Base-by-base conservation (phyloP, 306 rosid species). In the Citrullus mucosospermus region DNA sequence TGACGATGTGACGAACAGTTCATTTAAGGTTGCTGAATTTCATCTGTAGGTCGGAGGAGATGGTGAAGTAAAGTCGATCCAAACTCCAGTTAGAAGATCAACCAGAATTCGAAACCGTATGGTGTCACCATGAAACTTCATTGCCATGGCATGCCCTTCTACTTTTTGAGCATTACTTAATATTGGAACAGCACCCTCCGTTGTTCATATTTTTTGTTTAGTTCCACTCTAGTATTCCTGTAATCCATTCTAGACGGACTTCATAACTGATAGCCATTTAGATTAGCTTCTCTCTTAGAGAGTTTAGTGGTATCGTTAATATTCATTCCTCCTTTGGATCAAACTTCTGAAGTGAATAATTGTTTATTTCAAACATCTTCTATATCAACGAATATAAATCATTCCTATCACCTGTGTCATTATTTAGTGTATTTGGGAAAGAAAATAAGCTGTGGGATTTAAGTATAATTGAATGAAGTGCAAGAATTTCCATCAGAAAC, bases 61-160 rank as follows among this genome's bases (percentile, higher is more conserved):
- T 28, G 87, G 71, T 77, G 88, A 85, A 18, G 69, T 28, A 58
- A 59, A 77, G 54, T 38, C 9, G 20, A 66, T 60, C 39, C 58
- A 84, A 53, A 87, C 90, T 22, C 90, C 88, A 16, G 81, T 81
- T 22, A 87, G 90, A 76, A 78, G 90, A 79, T 87, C 90, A 55
- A 77, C 84, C 85, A 77, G 88, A 81, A 80, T 87, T 63, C 85
- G 83, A 75, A 87, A 63, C 78, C 82, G 83, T 20, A 17, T 71
- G 14, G 76, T 81, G 54, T 87, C 88, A 60, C 84, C 87, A 76
- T 84, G 81, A 84, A 51, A 66, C 43, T 66, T 38, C 73, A 34
- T 14, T 10, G 18, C 32, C 67, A 60, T 60, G 8, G 2, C 67
- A 20, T 22, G 30, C 34, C 3, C 63, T 58, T 58, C 34, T 58